Evolutionary conservation across 73 alveolate species (phyloP).

Genomic region (Halteria grandinella): DNA sequence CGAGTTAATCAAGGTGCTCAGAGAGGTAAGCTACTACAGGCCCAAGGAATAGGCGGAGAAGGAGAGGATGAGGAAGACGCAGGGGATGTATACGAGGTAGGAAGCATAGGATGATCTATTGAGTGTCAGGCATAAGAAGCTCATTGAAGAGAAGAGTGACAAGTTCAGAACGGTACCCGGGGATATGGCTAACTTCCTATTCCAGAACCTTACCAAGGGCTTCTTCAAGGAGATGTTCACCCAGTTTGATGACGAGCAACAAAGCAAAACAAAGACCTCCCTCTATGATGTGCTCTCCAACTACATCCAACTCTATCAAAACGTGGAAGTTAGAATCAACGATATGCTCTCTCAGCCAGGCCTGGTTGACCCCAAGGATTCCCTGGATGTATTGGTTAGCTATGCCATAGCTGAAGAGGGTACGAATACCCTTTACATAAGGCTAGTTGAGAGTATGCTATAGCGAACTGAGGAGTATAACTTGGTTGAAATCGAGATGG

Average conservation of each 20-base stretch:
- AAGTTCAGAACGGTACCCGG: slow-evolving; percentile 28
- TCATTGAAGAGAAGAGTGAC: slow-evolving; percentile 21
- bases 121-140: slow-evolving; percentile 50
- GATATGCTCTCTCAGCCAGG: slow-evolving; percentile 18
- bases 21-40: slow-evolving; percentile 48
- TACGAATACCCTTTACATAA: slow-evolving; percentile 34
- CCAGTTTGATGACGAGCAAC: slow-evolving; percentile 34
- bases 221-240: slow-evolving; percentile 33
- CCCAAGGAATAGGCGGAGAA: slow-evolving; percentile 59
- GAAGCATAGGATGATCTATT: slow-evolving; percentile 46
- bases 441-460: background rate
- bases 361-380: slow-evolving; percentile 33
- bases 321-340: slow-evolving; percentile 42
- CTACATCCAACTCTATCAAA: slow-evolving; percentile 47
- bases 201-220: slow-evolving; percentile 13
- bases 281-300: slow-evolving; percentile 46
- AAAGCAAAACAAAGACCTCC: slow-evolving; percentile 1
- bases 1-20: slow-evolving; percentile 22
- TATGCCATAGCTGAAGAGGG: slow-evolving; percentile 69
- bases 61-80: background rate
- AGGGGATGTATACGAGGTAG: slow-evolving; percentile 9
- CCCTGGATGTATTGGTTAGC: slow-evolving; percentile 44
- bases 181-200: slow-evolving; percentile 20
- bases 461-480: background rate
- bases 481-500: slow-evolving; percentile 19